Evolutionary conservation across 805 yeast genomes (phyloP), one percentile per base, ranked within the genome.

Genomic region (Kuraishia capsulata): DNA sequence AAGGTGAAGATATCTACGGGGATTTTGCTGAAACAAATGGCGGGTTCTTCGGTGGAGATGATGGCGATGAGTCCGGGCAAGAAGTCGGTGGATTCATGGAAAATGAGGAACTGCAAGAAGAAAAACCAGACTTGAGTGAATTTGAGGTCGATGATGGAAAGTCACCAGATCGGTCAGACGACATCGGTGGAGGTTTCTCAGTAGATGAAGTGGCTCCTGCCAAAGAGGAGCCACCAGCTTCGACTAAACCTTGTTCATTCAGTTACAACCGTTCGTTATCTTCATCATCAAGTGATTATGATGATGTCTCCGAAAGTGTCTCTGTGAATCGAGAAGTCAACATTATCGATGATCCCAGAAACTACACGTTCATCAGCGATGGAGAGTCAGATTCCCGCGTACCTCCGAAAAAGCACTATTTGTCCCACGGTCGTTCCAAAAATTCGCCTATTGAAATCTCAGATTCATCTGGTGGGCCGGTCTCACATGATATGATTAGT

Each of bases 141-240:
- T n/a, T 24, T 6, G 4, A 14, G n/a, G 35, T 37, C 11, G 25
- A 29, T n/a, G 33, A 20, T 16, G 37, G 20, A 9, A 20, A 20
- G 14, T n/a, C n/a, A n/a, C n/a, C n/a, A n/a, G n/a, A n/a, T n/a
- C n/a, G n/a, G n/a, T n/a, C n/a, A n/a, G 37, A 21, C 11, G 37
- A 29, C 30, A 45, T 38, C n/a, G 49, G 40, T 3, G 60, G 56
- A 25, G 58, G 54, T 3, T 50, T 51, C 33, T 19, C 45, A 3
- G 36, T 38, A 18, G 45, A 35, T 8, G 42, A 33, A 9, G 39
- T 26, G 14, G 39, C 34, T 8, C 30, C 32, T 20, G 41, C 41
- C 30, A n/a, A n/a, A n/a, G n/a, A n/a, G n/a, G n/a, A n/a, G n/a
- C n/a, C n/a, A n/a, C n/a, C n/a, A n/a, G n/a, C n/a, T n/a, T n/a